A percentile compares a stretch with the other conserved stretches of the same genome.
These are phyloP conservation scores for Sindora glabra DNA, from an alignment of 306 rosid genomes.

Conservation along the genomic window DNA sequence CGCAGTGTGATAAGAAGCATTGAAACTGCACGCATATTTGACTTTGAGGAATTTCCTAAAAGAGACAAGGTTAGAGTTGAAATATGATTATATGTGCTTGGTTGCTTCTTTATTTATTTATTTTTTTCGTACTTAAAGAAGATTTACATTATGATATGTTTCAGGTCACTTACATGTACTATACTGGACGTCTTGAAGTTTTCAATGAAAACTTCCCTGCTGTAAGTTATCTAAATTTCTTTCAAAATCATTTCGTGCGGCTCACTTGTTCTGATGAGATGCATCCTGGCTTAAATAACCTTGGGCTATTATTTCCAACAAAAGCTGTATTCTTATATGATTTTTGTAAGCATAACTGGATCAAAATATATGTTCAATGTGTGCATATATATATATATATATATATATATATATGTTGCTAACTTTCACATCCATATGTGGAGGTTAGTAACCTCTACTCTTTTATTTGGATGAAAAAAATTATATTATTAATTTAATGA, in stretches of 20 bases:
- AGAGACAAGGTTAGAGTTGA: constrained; percentile 75
- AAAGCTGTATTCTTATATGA: background rate
- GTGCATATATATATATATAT: too few species aligned
- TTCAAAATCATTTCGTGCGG: background rate
- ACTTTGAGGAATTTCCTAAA: constrained; percentile 93
- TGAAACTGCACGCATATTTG: constrained; percentile 93
- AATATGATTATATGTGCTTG: background rate
- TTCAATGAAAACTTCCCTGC: constrained; percentile 92
- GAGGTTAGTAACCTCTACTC: too few species aligned
- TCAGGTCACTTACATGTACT: constrained; percentile 96
- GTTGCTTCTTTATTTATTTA: background rate
- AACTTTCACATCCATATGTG: too few species aligned
- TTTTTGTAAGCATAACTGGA: background rate
- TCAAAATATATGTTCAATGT: background rate
- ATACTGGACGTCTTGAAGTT: constrained; percentile 98
- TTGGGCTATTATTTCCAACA: constrained; percentile 2
- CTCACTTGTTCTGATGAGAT: background rate
- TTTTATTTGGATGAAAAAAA: too few species aligned
- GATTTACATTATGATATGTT: constrained; percentile 22
- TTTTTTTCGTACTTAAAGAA: too few species aligned
- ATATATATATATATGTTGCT: too few species aligned
- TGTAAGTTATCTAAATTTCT: constrained; percentile 46
- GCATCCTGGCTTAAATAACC: constrained; percentile 1
- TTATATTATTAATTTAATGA: too few species aligned
- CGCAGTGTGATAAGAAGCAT: constrained; percentile 96